A percentile compares a stretch with the other conserved stretches of the same genome.
phyloP scores from a whole-genome alignment of 176 grass and related monocot genomes.

The Juncus inflexus region DNA sequence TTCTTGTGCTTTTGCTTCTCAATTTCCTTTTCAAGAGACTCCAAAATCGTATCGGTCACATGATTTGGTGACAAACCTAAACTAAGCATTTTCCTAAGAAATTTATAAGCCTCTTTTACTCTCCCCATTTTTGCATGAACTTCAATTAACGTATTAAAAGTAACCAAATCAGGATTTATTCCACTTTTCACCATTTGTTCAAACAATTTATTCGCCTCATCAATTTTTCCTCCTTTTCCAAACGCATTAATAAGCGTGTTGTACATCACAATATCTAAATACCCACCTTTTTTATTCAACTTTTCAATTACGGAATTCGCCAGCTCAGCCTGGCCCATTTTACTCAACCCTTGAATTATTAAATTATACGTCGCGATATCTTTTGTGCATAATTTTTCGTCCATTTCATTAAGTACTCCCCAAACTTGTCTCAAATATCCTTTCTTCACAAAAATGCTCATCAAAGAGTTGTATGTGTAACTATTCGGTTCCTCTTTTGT shows the following conservation, averaged over 20 bases:
- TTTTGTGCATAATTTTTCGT: constrained; percentile 55
- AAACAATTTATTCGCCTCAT: constrained; percentile 65
- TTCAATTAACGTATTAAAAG: constrained; percentile 88
- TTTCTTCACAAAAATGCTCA: constrained; percentile 91
- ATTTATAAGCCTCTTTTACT: constrained; percentile 77
- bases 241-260: constrained; percentile 90
- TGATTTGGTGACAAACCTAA: constrained; percentile 80
- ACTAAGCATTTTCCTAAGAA: constrained; percentile 77
- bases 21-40: constrained; percentile 81
- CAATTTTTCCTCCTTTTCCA: constrained; percentile 57
- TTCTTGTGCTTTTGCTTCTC: constrained; percentile 51
- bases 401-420: constrained; percentile 74
- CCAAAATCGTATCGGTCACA: constrained; percentile 77
- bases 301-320: constrained; percentile 57
- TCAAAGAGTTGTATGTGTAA: constrained; percentile 90
- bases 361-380: constrained; percentile 92
- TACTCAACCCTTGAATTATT: constrained; percentile 83
- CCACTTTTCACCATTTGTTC: constrained; percentile 60
- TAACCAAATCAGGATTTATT: constrained; percentile 83
- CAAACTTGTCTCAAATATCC: constrained; percentile 82
- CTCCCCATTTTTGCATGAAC: constrained; percentile 86
- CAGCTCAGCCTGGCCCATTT: constrained; percentile 67
- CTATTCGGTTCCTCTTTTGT: constrained; percentile 46
- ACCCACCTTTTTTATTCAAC: constrained; percentile 67
- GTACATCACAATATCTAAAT: constrained; percentile 94